Base-by-base conservation (phyloP, 1,284 basidiomycete species). In the Cutaneotrichosporon sp. region DNA sequence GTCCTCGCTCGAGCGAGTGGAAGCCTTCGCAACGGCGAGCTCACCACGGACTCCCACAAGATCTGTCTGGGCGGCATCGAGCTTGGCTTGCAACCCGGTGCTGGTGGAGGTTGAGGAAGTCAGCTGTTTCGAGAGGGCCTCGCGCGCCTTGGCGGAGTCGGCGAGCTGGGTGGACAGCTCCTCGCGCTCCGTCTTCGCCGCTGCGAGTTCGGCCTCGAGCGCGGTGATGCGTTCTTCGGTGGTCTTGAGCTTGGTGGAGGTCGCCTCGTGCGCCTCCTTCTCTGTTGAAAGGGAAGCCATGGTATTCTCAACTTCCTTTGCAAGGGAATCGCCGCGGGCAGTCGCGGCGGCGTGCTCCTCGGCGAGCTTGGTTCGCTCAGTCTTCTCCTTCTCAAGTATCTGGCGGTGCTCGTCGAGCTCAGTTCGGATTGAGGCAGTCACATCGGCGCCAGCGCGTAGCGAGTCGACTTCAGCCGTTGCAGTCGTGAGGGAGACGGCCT, bases 361-460 rank as follows among this genome's bases (percentile, higher is more conserved):
- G 47, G 47, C 56, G 3, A 60, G 30, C 34, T 57, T 46, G 16
- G 61, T 51, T 10, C 49, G 58, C 55, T 62, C 58, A 26, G 52
- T 52, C 53, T 64, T 56, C 51, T 55, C 50, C 26, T 21, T 59
- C 21, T 58, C 62, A 30, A 67, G 56, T 5, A 50, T 46, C 16
- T 21, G 16, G 46, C 61, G 61, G 21, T 59, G 55, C 22, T 36
- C 50, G 4, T 65, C 63, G 22, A 68, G 62, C 36, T 65, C 66
- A 26, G 59, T 46, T 10, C 47, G 59, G n/a, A 68, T 38, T 0
- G 64, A 65, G 53, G 65, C 62, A 2, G 69, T 40, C 2, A 65
- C 58, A 22, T 67, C 67, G 18, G 70, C 69, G 0, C 67, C 66
- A 4, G 64, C 66, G 5, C 70, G 67, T 18, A 67, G 63, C 0